Evolutionary conservation across 1,139 yeast species (phyloP), one percentile per base, ranked within the genome.

Genomic region (Meyerozyma smithsonii): DNA sequence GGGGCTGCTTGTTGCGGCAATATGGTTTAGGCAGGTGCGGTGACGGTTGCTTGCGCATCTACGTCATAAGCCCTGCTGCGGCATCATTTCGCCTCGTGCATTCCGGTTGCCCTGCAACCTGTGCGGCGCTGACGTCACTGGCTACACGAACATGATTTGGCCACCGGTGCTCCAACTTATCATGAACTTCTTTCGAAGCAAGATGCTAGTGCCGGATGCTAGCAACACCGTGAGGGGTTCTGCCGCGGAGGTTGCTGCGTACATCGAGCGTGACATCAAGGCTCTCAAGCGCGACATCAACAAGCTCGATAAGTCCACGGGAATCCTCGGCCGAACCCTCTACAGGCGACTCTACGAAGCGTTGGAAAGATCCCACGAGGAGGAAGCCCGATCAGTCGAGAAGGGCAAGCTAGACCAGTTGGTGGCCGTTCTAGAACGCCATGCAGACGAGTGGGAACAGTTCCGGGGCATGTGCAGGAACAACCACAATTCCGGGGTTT

Each of bases 381-480:
- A 40, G n/a, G 49, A 48, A 20, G 35, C 52, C 21, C 41, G 42
- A 23, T 36, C 39, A 4, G 42, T 59, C 26, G 46, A 50, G 34
- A 40, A 37, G 20, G 38, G 42, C 24, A 39, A 50, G 35, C 44
- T 50, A 16, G 39, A 41, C 5, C 45, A 37, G 18, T 45, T 57
- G 16, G 43, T 56, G 8, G 41, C 42, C 15, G 32, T 48, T 16
- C 51, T 52, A 42, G 55, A 51, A 37, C 38, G 39, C 16, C 51
- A 52, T 6, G 39, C 57, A 15, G 44, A 40, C 11, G 63, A 59
- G 26, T 55, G 49, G 37, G 40, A 45, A 11, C 45, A 51, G 35
- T 44, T 59, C n/a, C 37, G 55, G 21, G 58, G 52, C n/a, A 45
- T 54, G 14, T 45, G 56, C 40, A 48, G 51, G 40, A 56, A 56